These are phyloP conservation scores for Hypomyces rosellus DNA, from an alignment of 2,329 filamentous ascomycete species.

Conservation along the genomic window DNA sequence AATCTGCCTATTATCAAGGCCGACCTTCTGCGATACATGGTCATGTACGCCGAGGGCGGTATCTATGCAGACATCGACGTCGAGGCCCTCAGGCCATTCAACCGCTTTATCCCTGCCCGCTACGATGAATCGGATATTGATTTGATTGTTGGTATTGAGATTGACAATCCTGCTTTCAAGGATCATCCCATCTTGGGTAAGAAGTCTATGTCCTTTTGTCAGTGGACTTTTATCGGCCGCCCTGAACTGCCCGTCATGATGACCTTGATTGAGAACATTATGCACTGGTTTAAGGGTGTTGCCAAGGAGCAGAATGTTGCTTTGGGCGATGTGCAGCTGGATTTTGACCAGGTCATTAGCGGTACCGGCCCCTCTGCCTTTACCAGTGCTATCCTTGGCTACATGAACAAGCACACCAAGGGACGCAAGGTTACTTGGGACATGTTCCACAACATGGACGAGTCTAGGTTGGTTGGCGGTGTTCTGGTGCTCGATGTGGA, in stretches of 20 bases:
- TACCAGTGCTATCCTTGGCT: constrained; percentile 55
- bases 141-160: constrained; percentile 64
- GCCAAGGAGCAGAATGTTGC: constrained; percentile 52
- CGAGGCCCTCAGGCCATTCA: constrained; percentile 28
- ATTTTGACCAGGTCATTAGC: constrained; percentile 67
- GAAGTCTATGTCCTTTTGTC: constrained; percentile 66
- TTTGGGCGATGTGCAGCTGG: constrained; percentile 55
- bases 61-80: constrained; percentile 56
- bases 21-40: constrained; percentile 62
- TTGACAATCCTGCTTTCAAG: constrained; percentile 60
- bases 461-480: constrained; percentile 58
- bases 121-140: constrained; percentile 60
- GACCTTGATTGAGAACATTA: constrained; percentile 60
- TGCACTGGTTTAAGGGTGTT: constrained; percentile 57
- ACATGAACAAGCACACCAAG: constrained; percentile 48
- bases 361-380: constrained; percentile 69
- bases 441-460: constrained; percentile 57
- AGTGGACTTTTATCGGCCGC: constrained; percentile 70
- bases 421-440: constrained; percentile 50
- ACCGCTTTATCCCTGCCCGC: constrained; percentile 39
- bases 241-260: constrained; percentile 63
- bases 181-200: constrained; percentile 59
- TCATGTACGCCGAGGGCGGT: constrained; percentile 69
- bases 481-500: constrained; percentile 64
- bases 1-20: constrained; percentile 59